Base-by-base conservation (phyloP, 1,284 basidiomycete genomes). In the Apiotrichum sp. region DNA sequence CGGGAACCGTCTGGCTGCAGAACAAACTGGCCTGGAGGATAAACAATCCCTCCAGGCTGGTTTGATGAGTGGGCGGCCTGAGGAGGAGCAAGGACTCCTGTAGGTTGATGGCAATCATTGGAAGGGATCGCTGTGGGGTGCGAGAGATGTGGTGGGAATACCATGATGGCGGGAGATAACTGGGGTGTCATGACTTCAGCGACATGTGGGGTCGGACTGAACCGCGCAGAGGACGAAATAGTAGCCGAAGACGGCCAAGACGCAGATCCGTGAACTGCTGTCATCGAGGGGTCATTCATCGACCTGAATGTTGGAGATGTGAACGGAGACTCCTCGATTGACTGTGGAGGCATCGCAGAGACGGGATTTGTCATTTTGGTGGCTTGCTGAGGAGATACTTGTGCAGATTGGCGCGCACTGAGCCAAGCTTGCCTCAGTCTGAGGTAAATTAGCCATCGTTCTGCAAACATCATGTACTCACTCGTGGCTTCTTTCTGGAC, bases 401-500 rank as follows among this genome's bases (percentile, higher is more conserved):
- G 14, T 4, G 29, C n/a, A 3, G 32, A 13, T 5, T 42, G 49
- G 5, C 32, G 40, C 4, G 32, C 5, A 8, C 47, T 47, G 3
- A 45, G 9, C 57, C 57, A 55, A 1, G 50, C 7, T 14, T 46
- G 45, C 11, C 53, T 47, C 1, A 55, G 42, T 7, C 57, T 52
- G 16, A 11, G 8, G 33, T 44, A 4, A 35, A 47, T 40, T 9
- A 35, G 33, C 16, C 3, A 14, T 10, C 35, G 49, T 4, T 8
- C 14, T n/a, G 11, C 10, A 50, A 3, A 22, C 3, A 1, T 2
- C 6, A n/a, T 4, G 11, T 1, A 55, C 56, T 50, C 42, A 55
- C 59, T 72, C 69, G 31, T 65, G 65, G 2, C 71, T 70, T 5
- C 85, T 79, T 65, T 89, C 87, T 55, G 84, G 83, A 56, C 82